phyloP scores from a whole-genome alignment of 352 stramenopile genomes.

The Pythium guiyangense region DNA sequence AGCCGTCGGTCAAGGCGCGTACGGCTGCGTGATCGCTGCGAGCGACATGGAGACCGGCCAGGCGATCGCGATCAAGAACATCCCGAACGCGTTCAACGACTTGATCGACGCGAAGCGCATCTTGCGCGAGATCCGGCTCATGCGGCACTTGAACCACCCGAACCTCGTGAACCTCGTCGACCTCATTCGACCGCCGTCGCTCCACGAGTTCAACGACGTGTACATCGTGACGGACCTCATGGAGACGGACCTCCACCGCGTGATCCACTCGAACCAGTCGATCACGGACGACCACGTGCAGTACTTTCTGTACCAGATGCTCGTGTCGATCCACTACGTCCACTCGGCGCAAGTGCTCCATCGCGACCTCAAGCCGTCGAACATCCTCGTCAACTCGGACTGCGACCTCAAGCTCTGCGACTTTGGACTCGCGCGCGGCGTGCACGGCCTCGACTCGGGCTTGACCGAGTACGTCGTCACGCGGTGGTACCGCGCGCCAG shows the following conservation, averaged over 20 bases:
- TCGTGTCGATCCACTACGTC: constrained; percentile 74
- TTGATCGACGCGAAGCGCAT: constrained; percentile 87
- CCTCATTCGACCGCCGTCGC: constrained; percentile 68
- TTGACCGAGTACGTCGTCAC: constrained; percentile 91
- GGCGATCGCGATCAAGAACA: constrained; percentile 95
- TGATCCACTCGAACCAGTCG: constrained; percentile 80
- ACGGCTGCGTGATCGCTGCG: constrained; percentile 88
- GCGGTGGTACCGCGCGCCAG: constrained; percentile 89
- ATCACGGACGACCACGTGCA: constrained; percentile 78
- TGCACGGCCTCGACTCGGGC: constrained; percentile 70
- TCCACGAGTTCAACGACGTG: constrained; percentile 88
- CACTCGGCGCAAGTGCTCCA: constrained; percentile 78
- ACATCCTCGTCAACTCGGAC: constrained; percentile 79
- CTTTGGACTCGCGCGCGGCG: constrained; percentile 70
- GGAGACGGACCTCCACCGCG: constrained; percentile 71
- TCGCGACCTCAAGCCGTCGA: constrained; percentile 73
- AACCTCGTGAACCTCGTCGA: constrained; percentile 83
- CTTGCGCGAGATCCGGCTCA: constrained; percentile 83
- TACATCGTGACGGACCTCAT: constrained; percentile 83
- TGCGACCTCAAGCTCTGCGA: constrained; percentile 81
- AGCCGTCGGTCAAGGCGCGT: constrained; percentile 87
- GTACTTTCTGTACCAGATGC: constrained; percentile 80
- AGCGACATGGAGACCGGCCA: constrained; percentile 84
- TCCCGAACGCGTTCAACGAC: constrained; percentile 91
- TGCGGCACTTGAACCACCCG: constrained; percentile 83